phyloP scores from a whole-genome alignment of 1,284 basidiomycete species.

The Austroboletus rostrupii region DNA sequence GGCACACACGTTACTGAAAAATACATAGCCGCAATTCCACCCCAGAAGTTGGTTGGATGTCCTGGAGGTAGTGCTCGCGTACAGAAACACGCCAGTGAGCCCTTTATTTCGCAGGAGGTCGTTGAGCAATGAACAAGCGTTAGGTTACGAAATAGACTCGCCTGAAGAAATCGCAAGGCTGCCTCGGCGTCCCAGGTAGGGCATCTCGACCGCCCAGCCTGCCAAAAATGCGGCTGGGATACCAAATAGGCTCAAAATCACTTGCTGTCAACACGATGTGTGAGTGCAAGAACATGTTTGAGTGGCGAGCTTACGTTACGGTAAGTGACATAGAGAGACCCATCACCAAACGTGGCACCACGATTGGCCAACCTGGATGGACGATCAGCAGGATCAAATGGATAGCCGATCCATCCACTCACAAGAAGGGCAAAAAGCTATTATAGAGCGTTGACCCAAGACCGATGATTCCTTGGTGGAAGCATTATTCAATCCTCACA shows the following conservation, averaged over 20 bases:
- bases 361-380: slow-evolving; percentile 39
- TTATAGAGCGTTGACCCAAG: slow-evolving; percentile 61
- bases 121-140: slow-evolving; percentile 15
- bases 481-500: not conserved
- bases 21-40: slow-evolving; percentile 70
- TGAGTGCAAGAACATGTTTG: not conserved
- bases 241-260: slow-evolving; percentile 60
- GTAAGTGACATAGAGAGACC: slow-evolving; percentile 47
- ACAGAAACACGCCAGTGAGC: slow-evolving; percentile 66
- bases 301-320: slow-evolving; percentile 40
- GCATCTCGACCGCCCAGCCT: slow-evolving; percentile 61
- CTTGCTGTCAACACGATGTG: slow-evolving; percentile 35
- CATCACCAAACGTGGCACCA: slow-evolving; percentile 47
- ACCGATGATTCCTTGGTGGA: slow-evolving; percentile 48
- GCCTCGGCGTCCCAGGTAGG: slow-evolving; percentile 58
- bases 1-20: slow-evolving; percentile 50
- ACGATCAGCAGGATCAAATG: slow-evolving; percentile 3
- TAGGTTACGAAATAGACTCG: slow-evolving; percentile 17
- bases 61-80: slow-evolving; percentile 62
- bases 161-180: slow-evolving; percentile 56
- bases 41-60: slow-evolving; percentile 61
- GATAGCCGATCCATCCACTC: slow-evolving; percentile 13
- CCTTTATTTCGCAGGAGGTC: slow-evolving; percentile 37
- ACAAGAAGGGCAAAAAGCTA: slow-evolving; percentile 52
- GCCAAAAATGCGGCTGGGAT: slow-evolving; percentile 65